Percentiles rank a stretch among this genome's conserved stretches.
Evolutionary conservation across 2,329 filamentous ascomycete species (phyloP).

Genomic region (Colletotrichum sp.): DNA sequence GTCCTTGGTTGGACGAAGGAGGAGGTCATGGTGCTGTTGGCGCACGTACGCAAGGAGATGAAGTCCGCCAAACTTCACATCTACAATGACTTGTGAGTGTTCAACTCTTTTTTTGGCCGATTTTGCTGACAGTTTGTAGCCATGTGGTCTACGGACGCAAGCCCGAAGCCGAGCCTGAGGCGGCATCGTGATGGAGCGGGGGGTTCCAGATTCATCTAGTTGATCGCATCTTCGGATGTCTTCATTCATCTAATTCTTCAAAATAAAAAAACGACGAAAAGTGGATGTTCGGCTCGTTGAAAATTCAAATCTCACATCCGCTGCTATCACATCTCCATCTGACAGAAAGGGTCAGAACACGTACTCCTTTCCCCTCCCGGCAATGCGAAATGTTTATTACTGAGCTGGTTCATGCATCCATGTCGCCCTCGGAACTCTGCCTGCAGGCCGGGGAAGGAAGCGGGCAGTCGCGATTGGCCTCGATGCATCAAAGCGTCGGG

Average conservation of each 20-base stretch:
- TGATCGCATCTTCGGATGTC: too few relatives aligned
- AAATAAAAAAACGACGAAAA: too few relatives aligned
- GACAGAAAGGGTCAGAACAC: neutral
- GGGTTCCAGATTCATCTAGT: too few relatives aligned
- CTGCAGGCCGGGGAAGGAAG: neutral
- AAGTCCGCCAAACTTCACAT: slow-evolving; percentile 29
- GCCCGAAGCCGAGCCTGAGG: neutral
- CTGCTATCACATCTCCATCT: neutral
- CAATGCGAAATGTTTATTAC: neutral
- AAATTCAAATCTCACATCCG: too few relatives aligned
- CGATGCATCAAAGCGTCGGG: neutral
- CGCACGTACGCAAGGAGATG: slow-evolving; percentile 30
- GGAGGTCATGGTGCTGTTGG: slow-evolving; percentile 30
- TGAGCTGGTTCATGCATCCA: neutral
- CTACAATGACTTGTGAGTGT: slow-evolving; percentile 25
- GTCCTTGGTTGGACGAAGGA: slow-evolving; percentile 30
- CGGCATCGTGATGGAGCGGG: neutral
- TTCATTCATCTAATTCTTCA: too few relatives aligned
- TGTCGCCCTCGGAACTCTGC: neutral
- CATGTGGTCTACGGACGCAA: neutral
- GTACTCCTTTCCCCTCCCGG: neutral
- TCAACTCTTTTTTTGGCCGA: too few relatives aligned
- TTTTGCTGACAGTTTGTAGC: neutral
- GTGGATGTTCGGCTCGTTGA: too few relatives aligned
- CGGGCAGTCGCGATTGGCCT: neutral